Base-by-base conservation (phyloP, 495 filamentous ascomycete species). In the Antarctomyces pellizariae region DNA sequence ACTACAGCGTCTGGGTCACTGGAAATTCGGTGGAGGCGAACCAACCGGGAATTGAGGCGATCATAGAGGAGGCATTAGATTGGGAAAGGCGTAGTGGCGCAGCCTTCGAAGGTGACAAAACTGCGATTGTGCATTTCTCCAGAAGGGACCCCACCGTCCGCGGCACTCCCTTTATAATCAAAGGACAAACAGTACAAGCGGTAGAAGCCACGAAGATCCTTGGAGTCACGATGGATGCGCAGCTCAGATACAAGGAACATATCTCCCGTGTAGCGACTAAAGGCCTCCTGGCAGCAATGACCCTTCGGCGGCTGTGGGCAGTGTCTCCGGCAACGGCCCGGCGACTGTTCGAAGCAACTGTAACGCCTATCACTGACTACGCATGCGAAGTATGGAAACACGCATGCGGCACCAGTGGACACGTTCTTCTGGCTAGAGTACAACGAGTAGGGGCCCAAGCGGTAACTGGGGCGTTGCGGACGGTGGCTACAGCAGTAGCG, bases 351-450 rank as follows among this genome's bases (percentile, higher is more conserved):
- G 33, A 31, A 28, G 29, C 35, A 15, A 49, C 35, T 9, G 39
- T 49, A 25, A 38, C 35, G 1, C 43, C 37, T 13, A 42, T 37
- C n/a, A 37, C 47, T 25, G 46, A 49, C 36, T 49, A 49, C 25
- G 38, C 44, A 12, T 47, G 39, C 12, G 47, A 45, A 33, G 38
- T 45, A 28, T 49, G 27, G 42, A 49, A 45, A 32, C 39, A 46
- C 30, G 40, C 32, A 7, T 43, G 14, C 32, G 41, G 36, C 24
- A 31, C 37, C 28, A 44, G 42, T 20, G 22, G n/a, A 23, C 34
- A 33, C 8, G 24, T 18, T 2, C 26, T 29, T 10, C 40, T 45
- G 11, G 43, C 42, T 30, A 23, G 37, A 28, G 33, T 51, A 2
- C 42, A 51, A 38, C 43, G 38, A 29, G 29, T 46, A 20, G 40